Conservation (phyloP, 345 rosid species). For the Gossypium longicalyx region DNA sequence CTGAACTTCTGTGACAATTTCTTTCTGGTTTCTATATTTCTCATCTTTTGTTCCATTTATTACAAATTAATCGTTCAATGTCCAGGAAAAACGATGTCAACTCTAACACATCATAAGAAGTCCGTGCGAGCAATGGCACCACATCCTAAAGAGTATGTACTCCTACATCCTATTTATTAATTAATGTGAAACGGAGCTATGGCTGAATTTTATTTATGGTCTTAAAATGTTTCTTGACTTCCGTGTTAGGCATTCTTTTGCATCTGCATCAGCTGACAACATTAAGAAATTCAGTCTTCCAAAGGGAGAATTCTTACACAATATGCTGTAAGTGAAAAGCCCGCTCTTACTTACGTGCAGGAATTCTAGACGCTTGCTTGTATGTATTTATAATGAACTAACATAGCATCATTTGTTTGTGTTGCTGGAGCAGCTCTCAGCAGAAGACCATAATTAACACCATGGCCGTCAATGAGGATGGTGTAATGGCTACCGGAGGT, state of each 20-base stretch:
- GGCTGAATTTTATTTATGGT: neutral
- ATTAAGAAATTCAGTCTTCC: constrained; percentile 91
- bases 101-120: constrained; percentile 96
- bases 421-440: constrained; percentile 63
- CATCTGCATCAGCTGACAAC: constrained; percentile 98
- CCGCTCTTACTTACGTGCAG: constrained; percentile 13
- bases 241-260: constrained; percentile 71
- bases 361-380: constrained; percentile 6
- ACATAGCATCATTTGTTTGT: constrained; percentile 5
- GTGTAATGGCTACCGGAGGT: constrained; percentile 98
- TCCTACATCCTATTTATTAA: constrained; percentile 10
- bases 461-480: constrained; percentile 94
- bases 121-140: constrained; percentile 94
- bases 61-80: constrained; percentile 9
- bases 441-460: constrained; percentile 93
- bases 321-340: constrained; percentile 89
- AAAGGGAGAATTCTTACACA: constrained; percentile 86
- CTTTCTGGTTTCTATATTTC: neutral
- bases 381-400: neutral
- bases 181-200: neutral
- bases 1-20: neutral
- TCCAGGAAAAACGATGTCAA: constrained; percentile 87
- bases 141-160: constrained; percentile 88
- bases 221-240: constrained; percentile 7
- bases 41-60: neutral